A percentile compares a stretch with the other conserved stretches of the same genome.
Evolutionary conservation across 1,139 yeast species (phyloP).

Genomic region (Protomyces arabidopsidicola): DNA sequence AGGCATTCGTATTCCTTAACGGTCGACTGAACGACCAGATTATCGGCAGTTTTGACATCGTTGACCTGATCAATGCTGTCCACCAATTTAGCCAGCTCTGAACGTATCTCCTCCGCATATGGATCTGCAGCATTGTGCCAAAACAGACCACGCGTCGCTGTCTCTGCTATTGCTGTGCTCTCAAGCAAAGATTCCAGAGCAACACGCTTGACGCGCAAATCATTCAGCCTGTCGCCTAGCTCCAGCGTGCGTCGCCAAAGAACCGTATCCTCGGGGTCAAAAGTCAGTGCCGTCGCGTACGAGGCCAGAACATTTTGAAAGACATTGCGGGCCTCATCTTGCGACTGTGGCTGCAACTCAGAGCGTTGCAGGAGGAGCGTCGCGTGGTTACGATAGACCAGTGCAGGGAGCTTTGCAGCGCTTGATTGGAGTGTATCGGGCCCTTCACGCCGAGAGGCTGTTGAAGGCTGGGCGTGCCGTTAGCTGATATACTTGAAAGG

Average conservation of each 20-base stretch:
- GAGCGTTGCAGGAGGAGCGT: slow-evolving; percentile 50
- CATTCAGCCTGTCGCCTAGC: slow-evolving; percentile 27
- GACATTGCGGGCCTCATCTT: not conserved
- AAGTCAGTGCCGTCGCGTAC: slow-evolving; percentile 37
- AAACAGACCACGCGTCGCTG: not conserved
- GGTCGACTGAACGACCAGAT: not conserved
- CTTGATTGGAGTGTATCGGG: slow-evolving; percentile 5
- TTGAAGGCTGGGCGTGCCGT: not conserved
- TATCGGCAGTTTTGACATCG: not conserved
- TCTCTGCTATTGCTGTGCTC: not conserved
- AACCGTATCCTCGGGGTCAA: slow-evolving; percentile 38
- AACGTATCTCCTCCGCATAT: not conserved
- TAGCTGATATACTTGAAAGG: not conserved
- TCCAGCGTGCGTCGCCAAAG: slow-evolving; percentile 34
- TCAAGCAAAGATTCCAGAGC: slow-evolving; percentile 27
- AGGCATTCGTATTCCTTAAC: not conserved
- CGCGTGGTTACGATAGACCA: slow-evolving; percentile 54
- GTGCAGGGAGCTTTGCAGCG: slow-evolving; percentile 6
- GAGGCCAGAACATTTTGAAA: slow-evolving; percentile 25
- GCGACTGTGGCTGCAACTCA: slow-evolving; percentile 16
- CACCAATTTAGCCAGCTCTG: not conserved
- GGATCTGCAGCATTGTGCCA: slow-evolving; percentile 1
- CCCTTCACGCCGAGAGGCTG: not conserved
- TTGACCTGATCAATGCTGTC: not conserved
- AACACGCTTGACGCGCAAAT: slow-evolving; percentile 27